A percentile compares a stretch with the other conserved stretches of the same genome.
Evolutionary conservation across 108 stramenopile species (phyloP).

Genomic region (Nitzschia putrida): DNA sequence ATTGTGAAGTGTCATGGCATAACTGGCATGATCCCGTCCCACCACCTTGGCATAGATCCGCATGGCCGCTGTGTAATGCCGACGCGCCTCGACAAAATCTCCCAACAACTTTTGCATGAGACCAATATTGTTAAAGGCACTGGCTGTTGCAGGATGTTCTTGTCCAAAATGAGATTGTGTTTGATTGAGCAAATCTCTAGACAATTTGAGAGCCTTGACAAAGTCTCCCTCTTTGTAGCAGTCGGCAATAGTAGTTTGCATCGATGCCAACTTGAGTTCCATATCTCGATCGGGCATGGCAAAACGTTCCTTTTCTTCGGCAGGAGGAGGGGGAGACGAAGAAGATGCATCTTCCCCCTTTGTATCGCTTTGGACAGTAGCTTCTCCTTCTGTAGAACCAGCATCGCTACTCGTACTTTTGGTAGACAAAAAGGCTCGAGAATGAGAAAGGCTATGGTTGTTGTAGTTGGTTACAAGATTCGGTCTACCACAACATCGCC

Average conservation of each 20-base stretch:
- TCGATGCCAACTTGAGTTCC: slow-evolving; percentile 62
- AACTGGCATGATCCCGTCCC: slow-evolving; percentile 80
- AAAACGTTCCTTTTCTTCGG: slow-evolving; percentile 18
- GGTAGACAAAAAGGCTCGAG: no score
- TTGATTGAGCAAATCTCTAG: slow-evolving; percentile 44
- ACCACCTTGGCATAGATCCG: slow-evolving; percentile 68
- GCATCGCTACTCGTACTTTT: no score
- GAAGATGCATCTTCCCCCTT: not conserved
- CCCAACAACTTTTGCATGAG: slow-evolving; percentile 79
- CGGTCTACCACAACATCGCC: no score
- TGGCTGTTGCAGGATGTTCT: slow-evolving; percentile 82
- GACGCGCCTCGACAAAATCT: slow-evolving; percentile 58
- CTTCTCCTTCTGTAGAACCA: not conserved
- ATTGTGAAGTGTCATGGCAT: slow-evolving; percentile 81
- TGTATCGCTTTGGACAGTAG: not conserved
- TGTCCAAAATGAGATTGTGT: slow-evolving; percentile 62
- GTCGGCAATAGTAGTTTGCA: slow-evolving; percentile 57
- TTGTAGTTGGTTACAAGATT: no score
- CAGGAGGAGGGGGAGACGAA: not conserved
- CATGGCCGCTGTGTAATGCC: slow-evolving; percentile 59
- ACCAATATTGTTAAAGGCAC: slow-evolving; percentile 80
- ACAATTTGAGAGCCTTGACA: slow-evolving; percentile 46
- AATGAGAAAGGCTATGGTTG: no score
- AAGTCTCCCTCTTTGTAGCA: slow-evolving; percentile 69
- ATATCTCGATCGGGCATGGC: slow-evolving; percentile 53